phyloP scores from a whole-genome alignment of 2,329 filamentous ascomycete genomes.

The Graphilbum fragrans region DNA sequence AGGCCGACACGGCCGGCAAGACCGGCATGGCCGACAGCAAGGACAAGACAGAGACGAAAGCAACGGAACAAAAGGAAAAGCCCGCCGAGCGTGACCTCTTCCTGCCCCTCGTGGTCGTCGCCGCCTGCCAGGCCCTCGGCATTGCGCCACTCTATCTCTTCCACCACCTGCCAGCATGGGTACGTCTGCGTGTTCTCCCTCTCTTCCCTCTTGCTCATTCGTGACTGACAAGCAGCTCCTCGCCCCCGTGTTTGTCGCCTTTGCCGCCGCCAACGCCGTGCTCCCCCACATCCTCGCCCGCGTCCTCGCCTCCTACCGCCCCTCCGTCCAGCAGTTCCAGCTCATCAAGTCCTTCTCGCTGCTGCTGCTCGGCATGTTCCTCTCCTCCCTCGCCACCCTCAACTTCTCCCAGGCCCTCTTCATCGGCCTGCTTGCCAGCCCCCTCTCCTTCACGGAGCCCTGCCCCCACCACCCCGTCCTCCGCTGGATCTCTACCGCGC shows the following conservation, averaged over 20 bases:
- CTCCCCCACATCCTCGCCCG: slow-evolving; percentile 46
- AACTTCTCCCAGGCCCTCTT: slow-evolving; percentile 90
- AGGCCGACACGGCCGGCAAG: slow-evolving; percentile 32
- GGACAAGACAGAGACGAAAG: not conserved
- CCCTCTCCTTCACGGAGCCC: slow-evolving; percentile 62
- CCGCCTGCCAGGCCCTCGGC: slow-evolving; percentile 62
- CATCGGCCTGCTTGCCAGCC: slow-evolving; percentile 65
- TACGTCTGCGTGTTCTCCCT: slow-evolving; percentile 27
- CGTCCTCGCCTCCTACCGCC: slow-evolving; percentile 38
- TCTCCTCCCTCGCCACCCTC: slow-evolving; percentile 84
- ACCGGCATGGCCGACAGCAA: not conserved
- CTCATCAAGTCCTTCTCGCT: slow-evolving; percentile 85
- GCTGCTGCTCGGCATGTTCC: slow-evolving; percentile 81
- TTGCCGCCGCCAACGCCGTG: slow-evolving; percentile 39
- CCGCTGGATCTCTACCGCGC: slow-evolving; percentile 29
- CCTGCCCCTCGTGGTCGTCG: slow-evolving; percentile 61
- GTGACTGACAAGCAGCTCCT: slow-evolving; percentile 36
- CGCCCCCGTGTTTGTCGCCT: slow-evolving; percentile 42
- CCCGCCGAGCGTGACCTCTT: slow-evolving; percentile 53
- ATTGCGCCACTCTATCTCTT: slow-evolving; percentile 77
- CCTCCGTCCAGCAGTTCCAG: slow-evolving; percentile 57
- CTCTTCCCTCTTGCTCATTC: not conserved
- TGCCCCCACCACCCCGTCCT: slow-evolving; percentile 23
- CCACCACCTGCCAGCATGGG: slow-evolving; percentile 56
- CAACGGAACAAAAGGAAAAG: slow-evolving; percentile 8